These are phyloP conservation scores for Fusarium buxicola DNA, from an alignment of 2,329 filamentous ascomycete species.

Conservation along the genomic window DNA sequence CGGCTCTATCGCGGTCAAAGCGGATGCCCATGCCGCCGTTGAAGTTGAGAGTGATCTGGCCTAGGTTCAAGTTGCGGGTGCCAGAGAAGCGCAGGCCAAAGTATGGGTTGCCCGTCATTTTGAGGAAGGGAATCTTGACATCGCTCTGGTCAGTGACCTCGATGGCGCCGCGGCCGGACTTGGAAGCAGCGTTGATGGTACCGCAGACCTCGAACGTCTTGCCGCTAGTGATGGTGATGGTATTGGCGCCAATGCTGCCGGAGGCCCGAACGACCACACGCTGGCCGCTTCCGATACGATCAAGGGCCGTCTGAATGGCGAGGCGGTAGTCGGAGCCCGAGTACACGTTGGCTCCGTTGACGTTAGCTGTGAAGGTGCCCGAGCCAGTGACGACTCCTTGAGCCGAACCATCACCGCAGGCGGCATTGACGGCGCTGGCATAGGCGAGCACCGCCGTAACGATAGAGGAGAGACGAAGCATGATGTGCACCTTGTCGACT, in stretches of 20 bases:
- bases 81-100: conserved; percentile 68
- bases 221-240: conserved; percentile 62
- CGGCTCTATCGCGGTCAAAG: conserved; percentile 65
- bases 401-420: conserved; percentile 62
- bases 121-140: conserved; percentile 67
- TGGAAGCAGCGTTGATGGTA: conserved; percentile 61
- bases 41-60: conserved; percentile 66
- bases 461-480: conserved; percentile 51
- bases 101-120: conserved; percentile 68
- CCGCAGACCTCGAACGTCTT: conserved; percentile 70
- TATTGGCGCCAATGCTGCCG: conserved; percentile 65
- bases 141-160: conserved; percentile 61
- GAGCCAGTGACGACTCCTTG: conserved; percentile 61
- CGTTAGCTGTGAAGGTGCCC: conserved; percentile 58
- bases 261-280: conserved; percentile 66
- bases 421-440: conserved; percentile 52
- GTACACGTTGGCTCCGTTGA: conserved; percentile 60
- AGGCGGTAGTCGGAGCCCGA: conserved; percentile 64
- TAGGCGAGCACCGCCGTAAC: conserved; percentile 57
- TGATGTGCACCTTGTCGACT: conserved; percentile 22
- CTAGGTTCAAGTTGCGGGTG: conserved; percentile 59
- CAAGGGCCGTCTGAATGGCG: conserved; percentile 66
- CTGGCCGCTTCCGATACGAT: conserved; percentile 63
- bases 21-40: conserved; percentile 66
- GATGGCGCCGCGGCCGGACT: conserved; percentile 63